Conservation (phyloP, 176 grass and related monocot genomes). For the Metroxylon sagu region DNA sequence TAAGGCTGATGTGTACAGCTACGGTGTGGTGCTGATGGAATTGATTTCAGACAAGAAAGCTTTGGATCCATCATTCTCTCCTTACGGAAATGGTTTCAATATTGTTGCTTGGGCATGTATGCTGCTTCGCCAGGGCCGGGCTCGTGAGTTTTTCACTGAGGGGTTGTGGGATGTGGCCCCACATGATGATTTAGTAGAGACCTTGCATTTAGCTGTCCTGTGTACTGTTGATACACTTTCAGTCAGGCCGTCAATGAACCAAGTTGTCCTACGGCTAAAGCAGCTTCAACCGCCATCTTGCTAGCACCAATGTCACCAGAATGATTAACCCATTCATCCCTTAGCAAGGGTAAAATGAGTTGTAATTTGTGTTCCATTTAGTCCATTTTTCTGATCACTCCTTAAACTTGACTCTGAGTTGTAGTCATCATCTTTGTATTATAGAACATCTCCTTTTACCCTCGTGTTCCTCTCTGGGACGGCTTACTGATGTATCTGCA, state of each 20-base stretch:
- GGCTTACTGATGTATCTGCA: slow-evolving; percentile 58
- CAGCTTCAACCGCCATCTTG: slow-evolving; percentile 73
- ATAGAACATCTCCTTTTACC: slow-evolving; percentile 29
- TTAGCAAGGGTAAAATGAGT: slow-evolving; percentile 16
- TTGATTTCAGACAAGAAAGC: slow-evolving; percentile 96
- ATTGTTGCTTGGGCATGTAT: slow-evolving; percentile 96
- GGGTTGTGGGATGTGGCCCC: slow-evolving; percentile 79
- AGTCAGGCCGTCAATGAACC: slow-evolving; percentile 80
- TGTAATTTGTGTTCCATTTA: slow-evolving; percentile 6
- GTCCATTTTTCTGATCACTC: slow-evolving; percentile 40
- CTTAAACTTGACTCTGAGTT: slow-evolving; percentile 48
- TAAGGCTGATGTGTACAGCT: slow-evolving; percentile 95
- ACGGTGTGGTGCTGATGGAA: slow-evolving; percentile 96
- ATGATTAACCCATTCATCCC: slow-evolving; percentile 27
- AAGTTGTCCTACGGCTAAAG: slow-evolving; percentile 85
- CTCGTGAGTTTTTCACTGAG: slow-evolving; percentile 76
- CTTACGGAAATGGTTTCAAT: slow-evolving; percentile 96
- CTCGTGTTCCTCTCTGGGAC: slow-evolving; percentile 17
- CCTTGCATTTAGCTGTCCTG: slow-evolving; percentile 81
- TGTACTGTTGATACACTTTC: slow-evolving; percentile 84
- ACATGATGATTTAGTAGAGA: slow-evolving; percentile 80
- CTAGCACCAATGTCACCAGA: slow-evolving; percentile 26
- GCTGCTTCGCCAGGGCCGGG: slow-evolving; percentile 73
- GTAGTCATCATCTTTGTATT: slow-evolving; percentile 50
- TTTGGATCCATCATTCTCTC: slow-evolving; percentile 84